These are phyloP conservation scores for Xylaria intraflava DNA, from an alignment of 495 filamentous ascomycete species.

Conservation along the genomic window DNA sequence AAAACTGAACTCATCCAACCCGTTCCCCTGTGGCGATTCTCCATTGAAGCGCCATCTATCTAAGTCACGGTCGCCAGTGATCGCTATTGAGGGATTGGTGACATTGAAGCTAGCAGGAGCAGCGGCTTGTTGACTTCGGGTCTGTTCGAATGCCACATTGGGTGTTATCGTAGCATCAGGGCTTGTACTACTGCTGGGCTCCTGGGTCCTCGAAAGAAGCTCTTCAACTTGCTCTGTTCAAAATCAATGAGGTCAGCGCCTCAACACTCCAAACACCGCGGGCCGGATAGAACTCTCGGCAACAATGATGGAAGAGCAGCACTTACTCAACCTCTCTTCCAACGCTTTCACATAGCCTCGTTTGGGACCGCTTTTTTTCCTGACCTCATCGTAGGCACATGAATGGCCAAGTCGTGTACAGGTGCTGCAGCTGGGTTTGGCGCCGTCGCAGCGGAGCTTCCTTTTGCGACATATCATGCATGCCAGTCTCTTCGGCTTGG, in stretches of 20 bases:
- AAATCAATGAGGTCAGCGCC: slow-evolving; percentile 10
- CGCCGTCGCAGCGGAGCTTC: slow-evolving; percentile 77
- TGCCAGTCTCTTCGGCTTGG: slow-evolving; percentile 89
- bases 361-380: slow-evolving; percentile 97
- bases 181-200: slow-evolving; percentile 32
- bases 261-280: background rate
- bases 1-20: slow-evolving; percentile 47
- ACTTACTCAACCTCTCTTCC: slow-evolving; percentile 85
- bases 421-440: slow-evolving; percentile 83
- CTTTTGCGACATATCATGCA: slow-evolving; percentile 92
- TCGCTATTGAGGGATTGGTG: slow-evolving; percentile 37
- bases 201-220: slow-evolving; percentile 65
- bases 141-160: slow-evolving; percentile 27
- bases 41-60: slow-evolving; percentile 48
- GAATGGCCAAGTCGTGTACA: slow-evolving; percentile 83
- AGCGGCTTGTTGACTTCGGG: slow-evolving; percentile 27
- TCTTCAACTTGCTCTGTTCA: slow-evolving; percentile 86
- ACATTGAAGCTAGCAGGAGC: slow-evolving; percentile 40
- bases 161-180: slow-evolving; percentile 29
- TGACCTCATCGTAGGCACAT: slow-evolving; percentile 92
- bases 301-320: slow-evolving; percentile 1
- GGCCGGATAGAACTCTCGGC: slow-evolving; percentile 6
- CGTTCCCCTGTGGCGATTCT: slow-evolving; percentile 40
- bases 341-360: slow-evolving; percentile 96
- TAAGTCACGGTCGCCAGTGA: slow-evolving; percentile 37